Evolutionary conservation across 73 alveolate species (phyloP).

Genomic region (Urostyla sp.): DNA sequence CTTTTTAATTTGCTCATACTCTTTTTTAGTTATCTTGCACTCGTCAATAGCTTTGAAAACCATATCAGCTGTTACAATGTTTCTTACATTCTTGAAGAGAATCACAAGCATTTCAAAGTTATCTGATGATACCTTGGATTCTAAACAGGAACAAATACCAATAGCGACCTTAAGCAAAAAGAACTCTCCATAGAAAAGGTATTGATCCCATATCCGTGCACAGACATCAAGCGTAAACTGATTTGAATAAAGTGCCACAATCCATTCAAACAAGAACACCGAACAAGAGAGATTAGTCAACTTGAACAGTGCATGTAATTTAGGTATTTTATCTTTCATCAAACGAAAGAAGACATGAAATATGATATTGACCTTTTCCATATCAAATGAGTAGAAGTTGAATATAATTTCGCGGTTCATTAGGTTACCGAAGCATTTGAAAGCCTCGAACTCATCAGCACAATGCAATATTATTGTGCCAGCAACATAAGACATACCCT

Average conservation of each 20-base stretch:
- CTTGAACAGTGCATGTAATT: slow-evolving; percentile 72
- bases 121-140: slow-evolving; percentile 24
- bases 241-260: slow-evolving; percentile 66
- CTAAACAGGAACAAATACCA: slow-evolving; percentile 52
- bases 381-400: slow-evolving; percentile 60
- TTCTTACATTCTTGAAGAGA: slow-evolving; percentile 58
- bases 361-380: slow-evolving; percentile 60
- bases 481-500: slow-evolving; percentile 91
- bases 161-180: slow-evolving; percentile 57
- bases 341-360: slow-evolving; percentile 62
- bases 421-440: slow-evolving; percentile 56
- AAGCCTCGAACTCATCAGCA: slow-evolving; percentile 81
- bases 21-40: slow-evolving; percentile 40
- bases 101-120: slow-evolving; percentile 60
- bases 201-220: slow-evolving; percentile 67
- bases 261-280: slow-evolving; percentile 73
- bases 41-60: slow-evolving; percentile 34
- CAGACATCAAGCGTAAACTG: slow-evolving; percentile 59
- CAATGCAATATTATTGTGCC: slow-evolving; percentile 82
- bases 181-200: slow-evolving; percentile 60
- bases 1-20: slow-evolving; percentile 36
- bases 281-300: slow-evolving; percentile 59
- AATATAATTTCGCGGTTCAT: slow-evolving; percentile 61
- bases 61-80: slow-evolving; percentile 58
- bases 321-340: slow-evolving; percentile 72